phyloP scores from a whole-genome alignment of 2,329 filamentous ascomycete species.

The Drechslerella coelobrocha region DNA sequence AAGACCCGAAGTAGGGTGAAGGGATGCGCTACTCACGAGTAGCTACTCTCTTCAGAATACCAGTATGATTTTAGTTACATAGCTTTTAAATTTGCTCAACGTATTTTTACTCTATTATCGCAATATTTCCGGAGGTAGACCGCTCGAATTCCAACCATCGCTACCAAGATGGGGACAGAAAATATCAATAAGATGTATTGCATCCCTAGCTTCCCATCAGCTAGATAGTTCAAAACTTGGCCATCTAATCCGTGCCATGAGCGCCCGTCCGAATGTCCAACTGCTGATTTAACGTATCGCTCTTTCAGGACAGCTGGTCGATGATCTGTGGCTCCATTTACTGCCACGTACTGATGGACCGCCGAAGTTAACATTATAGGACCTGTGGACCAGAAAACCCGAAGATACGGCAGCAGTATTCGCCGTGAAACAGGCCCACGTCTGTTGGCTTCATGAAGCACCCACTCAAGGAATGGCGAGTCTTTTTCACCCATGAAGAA shows the following conservation, averaged over 20 bases:
- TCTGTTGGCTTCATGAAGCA: conserved; percentile 50
- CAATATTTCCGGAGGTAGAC: too few species aligned
- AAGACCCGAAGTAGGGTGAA: too few species aligned
- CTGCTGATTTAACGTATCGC: conserved; percentile 22
- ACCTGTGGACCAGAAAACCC: conserved; percentile 53
- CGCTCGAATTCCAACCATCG: too few species aligned
- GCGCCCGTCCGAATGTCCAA: conserved; percentile 49
- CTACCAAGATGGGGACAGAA: too few species aligned
- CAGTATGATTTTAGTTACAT: too few species aligned
- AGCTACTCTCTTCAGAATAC: too few species aligned
- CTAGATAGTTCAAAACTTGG: conserved; percentile 49
- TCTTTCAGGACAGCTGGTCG: conserved; percentile 47
- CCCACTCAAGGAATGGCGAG: conserved; percentile 49
- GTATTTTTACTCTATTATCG: too few species aligned
- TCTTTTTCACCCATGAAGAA: conserved; percentile 52
- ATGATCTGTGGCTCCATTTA: conserved; percentile 14
- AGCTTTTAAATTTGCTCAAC: too few species aligned
- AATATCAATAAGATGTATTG: too few species aligned
- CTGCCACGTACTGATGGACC: conserved; percentile 39
- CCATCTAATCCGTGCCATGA: conserved; percentile 52
- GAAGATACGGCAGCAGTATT: conserved; percentile 51
- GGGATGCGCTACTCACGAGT: too few species aligned
- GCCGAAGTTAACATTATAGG: conserved; percentile 52
- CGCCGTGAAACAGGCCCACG: conserved; percentile 31
- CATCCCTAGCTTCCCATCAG: too few species aligned